Base-by-base conservation (phyloP, 257 asterid species). In the Fraxinus pennsylvanica region DNA sequence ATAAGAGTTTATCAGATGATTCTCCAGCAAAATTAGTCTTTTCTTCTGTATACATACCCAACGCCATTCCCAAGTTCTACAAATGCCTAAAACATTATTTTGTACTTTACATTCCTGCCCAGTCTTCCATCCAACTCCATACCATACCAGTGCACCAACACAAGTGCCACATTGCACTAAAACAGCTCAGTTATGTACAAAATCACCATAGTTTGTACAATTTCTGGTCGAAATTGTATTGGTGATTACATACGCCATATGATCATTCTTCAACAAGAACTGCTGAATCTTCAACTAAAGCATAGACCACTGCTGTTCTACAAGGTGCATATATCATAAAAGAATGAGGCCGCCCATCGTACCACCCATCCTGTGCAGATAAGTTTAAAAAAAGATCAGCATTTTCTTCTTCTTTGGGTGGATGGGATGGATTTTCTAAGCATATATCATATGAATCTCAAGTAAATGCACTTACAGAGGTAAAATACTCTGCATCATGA, bases 301-400 rank as follows among this genome's bases (percentile, higher is more conserved):
- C 97, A 77, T 91, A 95, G 41, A 93, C 97, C 66, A 88, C 97
- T 54, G 94, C 99, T 8, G 99, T 93, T 78, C 98, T 92, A 73
- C 90, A 86, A 68, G 98, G 99, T 70, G 98, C 92, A 47, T 95
- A 95, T 38, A 91, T 85, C 86, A 84, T 63, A 69, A 95, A 88
- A 22, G 99, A 95, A 39, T 89, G 85, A 63, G 98, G 99, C 68
- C 99, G 86, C 22, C 86, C 87, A 76, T 93, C 96, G 29, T 83
- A 90, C 90, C 77, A 45, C 65, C 85, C 90, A 45, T 89, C 97
- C 99, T 95, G 93, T 80, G 77, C 30, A 80, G 65, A 85, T 66
- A 66, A 73, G 41, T 38, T 78, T 12, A 25, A 76, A 35, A 38
- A 50, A 45, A 2, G 22, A 52, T 52, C 19, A 52, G 8, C n/a